These are phyloP conservation scores for Globisporangium barbulae DNA, from an alignment of 352 stramenopile genomes.

Conservation along the genomic window DNA sequence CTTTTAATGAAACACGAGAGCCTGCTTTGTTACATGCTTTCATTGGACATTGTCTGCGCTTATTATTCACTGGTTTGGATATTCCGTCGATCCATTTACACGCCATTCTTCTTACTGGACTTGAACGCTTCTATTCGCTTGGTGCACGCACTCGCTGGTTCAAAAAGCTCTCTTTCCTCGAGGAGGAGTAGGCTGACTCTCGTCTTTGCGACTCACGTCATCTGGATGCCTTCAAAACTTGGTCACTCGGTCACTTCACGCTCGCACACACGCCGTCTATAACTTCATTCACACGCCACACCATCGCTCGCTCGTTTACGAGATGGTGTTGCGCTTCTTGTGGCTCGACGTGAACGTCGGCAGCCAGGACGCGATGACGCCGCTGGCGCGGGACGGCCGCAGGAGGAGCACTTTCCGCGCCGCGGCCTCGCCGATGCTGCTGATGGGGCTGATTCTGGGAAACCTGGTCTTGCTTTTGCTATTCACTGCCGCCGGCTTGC, in stretches of 20 bases:
- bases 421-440: slow-evolving; percentile 12
- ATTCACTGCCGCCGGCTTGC: neutral
- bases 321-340: slow-evolving; percentile 6
- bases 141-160: neutral
- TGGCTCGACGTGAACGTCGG: slow-evolving; percentile 12
- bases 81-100: slow-evolving; percentile 8
- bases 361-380: slow-evolving; percentile 33
- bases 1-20: neutral
- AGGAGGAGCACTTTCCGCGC: slow-evolving; percentile 19
- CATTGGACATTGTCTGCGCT: slow-evolving; percentile 2
- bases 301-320: neutral
- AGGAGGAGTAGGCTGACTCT: neutral
- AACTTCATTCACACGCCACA: neutral
- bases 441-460: slow-evolving; percentile 17
- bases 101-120: slow-evolving; percentile 6
- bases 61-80: slow-evolving; percentile 9
- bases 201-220: neutral
- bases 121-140: neutral
- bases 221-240: too few relatives aligned
- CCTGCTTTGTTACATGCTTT: neutral
- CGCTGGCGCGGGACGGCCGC: slow-evolving; percentile 16
- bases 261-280: too few relatives aligned
- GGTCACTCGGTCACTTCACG: too few relatives aligned
- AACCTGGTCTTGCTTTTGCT: slow-evolving; percentile 20
- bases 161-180: neutral